A percentile compares a stretch with the other conserved stretches of the same genome.
These are phyloP conservation scores for Boletus chippewaensis DNA, from an alignment of 1,284 basidiomycete species.

Conservation along the genomic window DNA sequence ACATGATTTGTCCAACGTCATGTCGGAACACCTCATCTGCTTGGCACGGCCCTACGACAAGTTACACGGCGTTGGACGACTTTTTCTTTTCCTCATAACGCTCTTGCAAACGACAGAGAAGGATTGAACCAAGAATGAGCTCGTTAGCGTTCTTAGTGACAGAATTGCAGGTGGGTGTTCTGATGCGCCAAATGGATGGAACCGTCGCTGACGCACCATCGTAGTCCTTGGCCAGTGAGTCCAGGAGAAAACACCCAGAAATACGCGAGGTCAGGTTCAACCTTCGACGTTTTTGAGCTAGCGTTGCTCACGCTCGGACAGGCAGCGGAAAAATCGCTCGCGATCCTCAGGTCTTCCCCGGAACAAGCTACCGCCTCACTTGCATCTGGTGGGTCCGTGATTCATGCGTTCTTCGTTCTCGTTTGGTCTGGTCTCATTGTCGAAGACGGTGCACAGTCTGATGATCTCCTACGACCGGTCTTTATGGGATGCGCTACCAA, in stretches of 20 bases:
- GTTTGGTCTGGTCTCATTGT: conserved; percentile 8
- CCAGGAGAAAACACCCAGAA: conserved; percentile 74
- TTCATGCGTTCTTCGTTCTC: neutral
- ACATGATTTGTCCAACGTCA: neutral
- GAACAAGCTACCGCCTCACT: conserved; percentile 60
- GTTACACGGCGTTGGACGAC: neutral
- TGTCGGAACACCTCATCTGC: neutral
- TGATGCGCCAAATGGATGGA: neutral
- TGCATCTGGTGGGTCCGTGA: conserved; percentile 48
- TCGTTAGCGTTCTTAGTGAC: conserved; percentile 50
- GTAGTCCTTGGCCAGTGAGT: conserved; percentile 73
- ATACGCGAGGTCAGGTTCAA: conserved; percentile 60
- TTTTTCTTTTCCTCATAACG: neutral
- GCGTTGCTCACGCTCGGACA: conserved; percentile 25
- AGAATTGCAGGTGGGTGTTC: conserved; percentile 43
- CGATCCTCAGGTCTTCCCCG: conserved; percentile 69
- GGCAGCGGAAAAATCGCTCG: conserved; percentile 82
- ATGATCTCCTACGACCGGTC: conserved; percentile 81
- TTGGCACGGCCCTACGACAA: neutral
- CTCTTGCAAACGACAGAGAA: neutral
- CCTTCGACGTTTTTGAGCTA: neutral
- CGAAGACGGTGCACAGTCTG: conserved; percentile 70
- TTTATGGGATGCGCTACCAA: conserved; percentile 93
- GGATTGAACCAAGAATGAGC: conserved; percentile 36
- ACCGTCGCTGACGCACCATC: conserved; percentile 3